These are phyloP conservation scores for Diplosphaera chodatii DNA, from an alignment of 139 green algal genomes.

Conservation along the genomic window DNA sequence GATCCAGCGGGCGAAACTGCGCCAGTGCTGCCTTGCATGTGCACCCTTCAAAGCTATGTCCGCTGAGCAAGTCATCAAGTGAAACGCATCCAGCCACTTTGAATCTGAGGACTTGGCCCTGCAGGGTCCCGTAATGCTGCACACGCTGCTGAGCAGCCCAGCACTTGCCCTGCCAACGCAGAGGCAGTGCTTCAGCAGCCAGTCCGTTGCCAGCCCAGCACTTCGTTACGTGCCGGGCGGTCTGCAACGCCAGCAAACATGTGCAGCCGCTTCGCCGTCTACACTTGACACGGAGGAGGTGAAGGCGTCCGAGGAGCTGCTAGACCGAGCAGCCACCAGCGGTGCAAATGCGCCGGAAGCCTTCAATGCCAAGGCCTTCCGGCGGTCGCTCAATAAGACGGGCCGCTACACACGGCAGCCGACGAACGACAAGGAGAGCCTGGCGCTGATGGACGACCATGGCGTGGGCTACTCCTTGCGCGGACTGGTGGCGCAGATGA, in stretches of 20 bases:
- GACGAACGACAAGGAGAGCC: conserved; percentile 70
- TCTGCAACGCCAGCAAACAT: not conserved
- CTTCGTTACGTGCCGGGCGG: not conserved
- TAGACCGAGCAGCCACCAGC: conserved; percentile 12
- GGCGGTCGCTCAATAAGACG: conserved; percentile 78
- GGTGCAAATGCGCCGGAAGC: not conserved
- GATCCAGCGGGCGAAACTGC: too few species aligned
- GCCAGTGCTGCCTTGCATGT: too few species aligned
- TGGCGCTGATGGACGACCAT: conserved; percentile 85
- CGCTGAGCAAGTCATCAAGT: too few species aligned
- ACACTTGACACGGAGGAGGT: conserved; percentile 6
- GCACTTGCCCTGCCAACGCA: not conserved
- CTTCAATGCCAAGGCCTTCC: conserved; percentile 71
- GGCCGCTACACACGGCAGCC: conserved; percentile 83
- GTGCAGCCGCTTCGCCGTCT: not conserved
- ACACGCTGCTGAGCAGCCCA: not conserved
- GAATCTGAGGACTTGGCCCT: too few species aligned
- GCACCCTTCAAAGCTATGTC: too few species aligned
- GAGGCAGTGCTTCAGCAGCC: not conserved
- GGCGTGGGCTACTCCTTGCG: conserved; percentile 80
- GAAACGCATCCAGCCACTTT: too few species aligned
- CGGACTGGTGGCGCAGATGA: conserved; percentile 88
- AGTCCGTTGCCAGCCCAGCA: not conserved
- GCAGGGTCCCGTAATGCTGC: not conserved
- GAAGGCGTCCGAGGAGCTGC: conserved; percentile 10